Base-by-base conservation (phyloP, 371 early-diverging fungal genomes). In the Mortierella sp. region DNA sequence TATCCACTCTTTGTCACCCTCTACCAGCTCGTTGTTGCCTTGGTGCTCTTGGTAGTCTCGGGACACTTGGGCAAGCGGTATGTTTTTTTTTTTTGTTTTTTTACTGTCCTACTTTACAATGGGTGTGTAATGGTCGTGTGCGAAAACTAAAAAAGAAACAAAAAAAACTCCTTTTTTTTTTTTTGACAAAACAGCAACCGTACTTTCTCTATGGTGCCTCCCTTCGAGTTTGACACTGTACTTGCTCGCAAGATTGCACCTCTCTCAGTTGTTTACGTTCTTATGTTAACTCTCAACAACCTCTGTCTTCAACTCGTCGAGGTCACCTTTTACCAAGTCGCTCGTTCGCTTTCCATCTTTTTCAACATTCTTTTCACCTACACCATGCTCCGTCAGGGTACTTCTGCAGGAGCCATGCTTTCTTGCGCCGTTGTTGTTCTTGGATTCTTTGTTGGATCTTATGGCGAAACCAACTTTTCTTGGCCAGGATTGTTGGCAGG, bases 281-380 rank as follows among this genome's bases (percentile, higher is more conserved):
- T 89, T 68, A 93, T 93, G 93, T 80, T 93, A 74, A 88, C 89
- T 0, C 76, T 91, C 67, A 91, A 91, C 76, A 93, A 93, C 70
- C 81, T 93, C 40, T 93, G 93, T 61, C 83, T 93, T 22, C 86
- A 89, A 64, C 87, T 89, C 58, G 92, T 91, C 42, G 90, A 93
- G 73, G 91, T 91, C 29, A 91, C 93, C 10, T 93, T 91, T 66
- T 93, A 93, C 67, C 93, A 93, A 82, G 90, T 92, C 37, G 93
- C 93, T 12, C 86, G 92, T 29, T 91, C 91, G 17, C 81, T 93
- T 54, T 90, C 92, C 8, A 93, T 93, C 83, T 85, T 91, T 74
- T 93, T 93, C 76, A 90, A 91, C 49, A 93, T 93, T 57, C 57
- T 91, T 4, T 87, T 93, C 74, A 93, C 93, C 5, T 92, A 86